phyloP scores from a whole-genome alignment of 2,329 filamentous ascomycete species.

The Alternaria alternata region DNA sequence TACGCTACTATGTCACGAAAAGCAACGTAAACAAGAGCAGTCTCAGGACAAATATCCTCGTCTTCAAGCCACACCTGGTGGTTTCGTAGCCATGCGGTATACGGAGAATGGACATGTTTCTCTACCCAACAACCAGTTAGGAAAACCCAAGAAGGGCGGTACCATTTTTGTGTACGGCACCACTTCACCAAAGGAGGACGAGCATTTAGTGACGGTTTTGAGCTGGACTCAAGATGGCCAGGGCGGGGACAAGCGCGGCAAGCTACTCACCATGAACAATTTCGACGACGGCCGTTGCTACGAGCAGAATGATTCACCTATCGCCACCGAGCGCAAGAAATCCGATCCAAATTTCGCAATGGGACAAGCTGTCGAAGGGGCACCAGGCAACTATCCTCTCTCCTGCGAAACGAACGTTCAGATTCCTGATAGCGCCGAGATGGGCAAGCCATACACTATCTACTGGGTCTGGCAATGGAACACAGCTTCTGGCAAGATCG shows the following conservation, averaged over 20 bases:
- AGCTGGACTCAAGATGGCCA: conserved; percentile 83
- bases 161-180: conserved; percentile 61
- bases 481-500: conserved; percentile 42
- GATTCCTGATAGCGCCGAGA: conserved; percentile 71
- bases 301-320: conserved; percentile 69
- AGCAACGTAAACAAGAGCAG: conserved; percentile 66
- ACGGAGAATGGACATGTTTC: conserved; percentile 61
- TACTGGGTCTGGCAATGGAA: conserved; percentile 98
- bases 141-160: conserved; percentile 56
- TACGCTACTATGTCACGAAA: conserved; percentile 69
- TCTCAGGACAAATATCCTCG: conserved; percentile 64
- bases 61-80: conserved; percentile 64
- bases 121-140: conserved; percentile 47
- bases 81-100: conserved; percentile 59
- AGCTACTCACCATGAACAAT: conserved; percentile 77
- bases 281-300: conserved; percentile 94
- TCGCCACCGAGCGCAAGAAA: conserved; percentile 67
- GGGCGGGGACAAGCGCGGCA: conserved; percentile 80
- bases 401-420: conserved; percentile 84
- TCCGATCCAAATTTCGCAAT: conserved; percentile 64
- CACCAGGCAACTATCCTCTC: conserved; percentile 60
- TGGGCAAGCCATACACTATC: conserved; percentile 74
- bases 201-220: conserved; percentile 72
- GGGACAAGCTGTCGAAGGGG: conserved; percentile 53
- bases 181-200: conserved; percentile 58